These are phyloP conservation scores for Ophiostoma fasciatum DNA, from an alignment of 2,329 filamentous ascomycete genomes.

Conservation along the genomic window DNA sequence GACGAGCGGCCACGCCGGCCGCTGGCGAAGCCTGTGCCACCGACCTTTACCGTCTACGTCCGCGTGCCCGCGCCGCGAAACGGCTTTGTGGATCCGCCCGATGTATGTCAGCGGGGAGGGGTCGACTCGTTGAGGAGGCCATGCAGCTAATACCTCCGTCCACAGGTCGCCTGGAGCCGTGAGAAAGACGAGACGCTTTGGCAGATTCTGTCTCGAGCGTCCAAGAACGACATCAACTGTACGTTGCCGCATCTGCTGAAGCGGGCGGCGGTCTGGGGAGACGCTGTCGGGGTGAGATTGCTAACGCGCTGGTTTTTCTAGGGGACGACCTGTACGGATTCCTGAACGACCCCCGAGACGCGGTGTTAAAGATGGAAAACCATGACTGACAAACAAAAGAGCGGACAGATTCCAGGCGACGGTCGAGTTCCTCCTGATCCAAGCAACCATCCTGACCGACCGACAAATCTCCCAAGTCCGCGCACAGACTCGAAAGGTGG, in stretches of 20 bases:
- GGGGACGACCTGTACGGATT: conserved; percentile 54
- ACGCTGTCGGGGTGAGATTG: neutral
- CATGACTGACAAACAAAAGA: conserved; percentile 27
- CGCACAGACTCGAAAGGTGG: conserved; percentile 69
- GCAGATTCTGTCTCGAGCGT: conserved; percentile 72
- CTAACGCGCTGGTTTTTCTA: neutral
- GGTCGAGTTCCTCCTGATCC: conserved; percentile 76
- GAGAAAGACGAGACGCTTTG: conserved; percentile 78
- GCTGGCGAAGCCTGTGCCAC: conserved; percentile 22
- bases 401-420: conserved; percentile 70
- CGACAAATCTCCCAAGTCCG: conserved; percentile 79
- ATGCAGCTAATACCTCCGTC: neutral
- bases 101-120: conserved; percentile 38
- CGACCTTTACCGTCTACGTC: conserved; percentile 63
- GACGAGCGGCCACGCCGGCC: neutral
- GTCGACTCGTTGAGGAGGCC: neutral
- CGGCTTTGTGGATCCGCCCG: conserved; percentile 79
- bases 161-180: conserved; percentile 73
- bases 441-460: conserved; percentile 89
- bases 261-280: too few species aligned
- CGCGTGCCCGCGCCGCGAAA: conserved; percentile 78
- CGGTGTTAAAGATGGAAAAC: too few species aligned
- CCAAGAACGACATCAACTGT: conserved; percentile 83
- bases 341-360: neutral
- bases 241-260: conserved; percentile 15